phyloP scores from a whole-genome alignment of 2,329 filamentous ascomycete species.

The Aspergillus glaucus region DNA sequence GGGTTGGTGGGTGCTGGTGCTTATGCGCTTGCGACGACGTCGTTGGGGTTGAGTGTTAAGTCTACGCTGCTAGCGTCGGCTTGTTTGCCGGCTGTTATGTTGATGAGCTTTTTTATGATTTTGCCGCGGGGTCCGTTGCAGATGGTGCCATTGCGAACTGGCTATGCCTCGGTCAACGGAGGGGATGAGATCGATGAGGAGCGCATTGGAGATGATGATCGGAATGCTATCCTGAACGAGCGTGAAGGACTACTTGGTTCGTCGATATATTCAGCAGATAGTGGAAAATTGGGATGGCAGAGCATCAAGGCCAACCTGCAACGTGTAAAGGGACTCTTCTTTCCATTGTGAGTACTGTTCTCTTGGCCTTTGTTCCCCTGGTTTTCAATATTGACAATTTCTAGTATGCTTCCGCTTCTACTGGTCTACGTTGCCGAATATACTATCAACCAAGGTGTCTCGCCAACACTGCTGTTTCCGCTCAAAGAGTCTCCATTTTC shows the following conservation, averaged over 20 bases:
- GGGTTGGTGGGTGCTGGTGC: conserved; percentile 80
- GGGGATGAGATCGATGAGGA: conserved; percentile 35
- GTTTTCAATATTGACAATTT: conserved; percentile 8
- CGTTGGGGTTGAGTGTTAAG: conserved; percentile 66
- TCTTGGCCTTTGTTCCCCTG: not conserved
- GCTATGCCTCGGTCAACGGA: conserved; percentile 51
- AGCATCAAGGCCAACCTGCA: conserved; percentile 50
- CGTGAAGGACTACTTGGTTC: conserved; percentile 24
- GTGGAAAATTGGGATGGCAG: conserved; percentile 20
- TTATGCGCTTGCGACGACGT: conserved; percentile 80
- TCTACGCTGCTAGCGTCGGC: conserved; percentile 71
- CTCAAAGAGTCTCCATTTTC: conserved; percentile 68
- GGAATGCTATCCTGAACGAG: conserved; percentile 17
- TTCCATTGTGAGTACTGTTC: conserved; percentile 54
- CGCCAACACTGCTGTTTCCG: conserved; percentile 84
- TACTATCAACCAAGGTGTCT: conserved; percentile 91
- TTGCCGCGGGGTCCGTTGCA: conserved; percentile 63
- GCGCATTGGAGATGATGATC: conserved; percentile 21
- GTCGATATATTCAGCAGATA: conserved; percentile 10
- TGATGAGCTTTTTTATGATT: conserved; percentile 76
- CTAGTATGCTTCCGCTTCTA: conserved; percentile 77
- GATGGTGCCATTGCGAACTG: conserved; percentile 35
- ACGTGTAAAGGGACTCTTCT: conserved; percentile 64
- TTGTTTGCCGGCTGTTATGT: conserved; percentile 70
- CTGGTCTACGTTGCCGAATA: conserved; percentile 95